phyloP scores from a whole-genome alignment of 768 basidiomycete species.

The Panus rudis region DNA sequence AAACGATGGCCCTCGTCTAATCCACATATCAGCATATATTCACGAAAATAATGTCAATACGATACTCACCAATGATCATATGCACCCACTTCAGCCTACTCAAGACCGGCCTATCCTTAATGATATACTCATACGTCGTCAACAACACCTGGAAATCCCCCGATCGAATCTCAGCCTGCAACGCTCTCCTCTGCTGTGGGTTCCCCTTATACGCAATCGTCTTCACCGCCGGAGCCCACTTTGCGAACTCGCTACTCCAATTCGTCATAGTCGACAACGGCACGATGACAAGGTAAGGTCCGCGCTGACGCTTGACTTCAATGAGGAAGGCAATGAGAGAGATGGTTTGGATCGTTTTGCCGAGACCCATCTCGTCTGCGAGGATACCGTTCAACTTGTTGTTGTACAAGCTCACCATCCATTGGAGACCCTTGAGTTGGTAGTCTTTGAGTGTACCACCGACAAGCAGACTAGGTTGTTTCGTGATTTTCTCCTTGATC shows the following conservation, averaged over 20 bases:
- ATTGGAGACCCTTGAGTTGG: conserved; percentile 90
- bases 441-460: conserved; percentile 94
- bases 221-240: conserved; percentile 86
- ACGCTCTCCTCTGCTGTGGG: conserved; percentile 68
- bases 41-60: background rate
- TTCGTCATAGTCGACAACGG: conserved; percentile 96
- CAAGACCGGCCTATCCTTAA: conserved; percentile 88
- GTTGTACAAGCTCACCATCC: conserved; percentile 98
- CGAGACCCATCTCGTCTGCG: conserved; percentile 97
- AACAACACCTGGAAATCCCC: conserved; percentile 87
- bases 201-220: conserved; percentile 89
- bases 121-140: conserved; percentile 96
- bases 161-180: conserved; percentile 71
- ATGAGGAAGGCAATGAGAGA: conserved; percentile 94
- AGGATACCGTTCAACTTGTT: conserved; percentile 93
- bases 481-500: conserved; percentile 77
- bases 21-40: conserved; percentile 2
- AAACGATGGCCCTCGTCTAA: conserved; percentile 94
- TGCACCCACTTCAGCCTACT: conserved; percentile 94
- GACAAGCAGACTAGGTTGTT: conserved; percentile 66
- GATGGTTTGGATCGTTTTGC: conserved; percentile 92
- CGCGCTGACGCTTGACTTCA: conserved; percentile 83
- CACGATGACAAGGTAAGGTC: conserved; percentile 93
- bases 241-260: conserved; percentile 95
- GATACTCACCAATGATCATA: conserved; percentile 87